Percentiles rank a stretch among this genome's conserved stretches.
These are phyloP conservation scores for Gyrodon lividus DNA, from an alignment of 768 basidiomycete genomes.

Conservation along the genomic window DNA sequence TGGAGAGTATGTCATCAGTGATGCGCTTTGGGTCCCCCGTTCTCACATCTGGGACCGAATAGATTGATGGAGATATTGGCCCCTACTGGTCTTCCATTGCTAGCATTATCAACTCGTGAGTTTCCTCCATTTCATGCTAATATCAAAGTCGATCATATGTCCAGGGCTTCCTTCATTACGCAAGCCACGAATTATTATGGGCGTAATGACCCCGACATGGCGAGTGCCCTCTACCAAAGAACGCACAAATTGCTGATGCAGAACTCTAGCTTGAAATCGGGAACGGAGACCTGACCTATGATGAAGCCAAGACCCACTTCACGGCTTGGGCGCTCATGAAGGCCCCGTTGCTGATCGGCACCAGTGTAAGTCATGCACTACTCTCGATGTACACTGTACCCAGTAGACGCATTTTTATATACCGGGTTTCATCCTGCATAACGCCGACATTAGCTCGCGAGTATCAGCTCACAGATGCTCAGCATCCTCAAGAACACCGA, in stretches of 20 bases:
- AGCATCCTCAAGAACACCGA: conserved; percentile 59
- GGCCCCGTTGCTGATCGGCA: conserved; percentile 62
- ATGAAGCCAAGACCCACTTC: conserved; percentile 68
- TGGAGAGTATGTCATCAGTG: conserved; percentile 38
- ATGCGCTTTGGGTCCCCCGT: background rate
- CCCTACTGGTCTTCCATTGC: conserved; percentile 52
- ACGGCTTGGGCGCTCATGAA: conserved; percentile 72
- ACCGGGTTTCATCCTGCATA: no score
- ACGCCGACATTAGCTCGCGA: conserved; percentile 41
- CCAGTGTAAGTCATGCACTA: conserved; percentile 39
- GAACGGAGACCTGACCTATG: conserved; percentile 57
- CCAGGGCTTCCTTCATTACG: conserved; percentile 62
- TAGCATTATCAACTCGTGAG: conserved; percentile 54
- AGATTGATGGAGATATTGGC: conserved; percentile 25
- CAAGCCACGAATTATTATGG: conserved; percentile 64
- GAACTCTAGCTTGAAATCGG: conserved; percentile 54
- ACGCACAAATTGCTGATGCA: conserved; percentile 4
- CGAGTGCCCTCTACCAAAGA: conserved; percentile 16
- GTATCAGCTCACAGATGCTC: conserved; percentile 48
- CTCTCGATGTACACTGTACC: background rate
- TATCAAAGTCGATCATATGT: background rate
- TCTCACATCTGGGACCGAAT: background rate
- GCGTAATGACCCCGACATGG: conserved; percentile 66
- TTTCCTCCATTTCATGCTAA: background rate
- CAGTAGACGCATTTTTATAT: no score